Evolutionary conservation across 2,329 filamentous ascomycete species (phyloP).

Genomic region (Aspergillus melleus): DNA sequence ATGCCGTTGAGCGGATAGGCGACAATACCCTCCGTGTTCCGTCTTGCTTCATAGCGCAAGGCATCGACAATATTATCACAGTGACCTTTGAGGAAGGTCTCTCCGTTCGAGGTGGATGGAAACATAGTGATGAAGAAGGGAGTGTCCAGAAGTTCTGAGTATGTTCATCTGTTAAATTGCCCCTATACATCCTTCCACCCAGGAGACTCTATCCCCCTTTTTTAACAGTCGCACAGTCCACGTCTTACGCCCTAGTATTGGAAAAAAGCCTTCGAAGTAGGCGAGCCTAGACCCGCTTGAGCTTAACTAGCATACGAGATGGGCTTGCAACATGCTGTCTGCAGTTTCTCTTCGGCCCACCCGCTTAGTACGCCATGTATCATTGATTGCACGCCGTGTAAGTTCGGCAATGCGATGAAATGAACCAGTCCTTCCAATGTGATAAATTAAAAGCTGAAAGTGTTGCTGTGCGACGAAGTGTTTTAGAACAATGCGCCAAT

Average conservation of each 20-base stretch:
- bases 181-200: background rate
- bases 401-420: background rate
- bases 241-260: background rate
- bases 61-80: constrained; percentile 4
- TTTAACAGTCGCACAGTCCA: background rate
- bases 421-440: too few species aligned
- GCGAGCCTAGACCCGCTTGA: background rate
- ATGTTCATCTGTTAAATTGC: background rate
- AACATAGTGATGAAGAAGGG: background rate
- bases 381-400: background rate
- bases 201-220: background rate
- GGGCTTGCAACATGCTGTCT: background rate
- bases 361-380: background rate
- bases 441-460: background rate
- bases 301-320: background rate
- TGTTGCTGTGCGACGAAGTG: background rate
- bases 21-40: background rate
- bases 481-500: too few species aligned
- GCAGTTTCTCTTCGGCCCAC: background rate
- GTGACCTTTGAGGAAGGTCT: background rate
- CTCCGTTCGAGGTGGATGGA: background rate
- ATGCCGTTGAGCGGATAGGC: background rate
- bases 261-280: background rate
- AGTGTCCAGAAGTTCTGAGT: background rate
- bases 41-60: background rate